phyloP scores from a whole-genome alignment of 1,139 yeast genomes.

The Diutina neorugosa region DNA sequence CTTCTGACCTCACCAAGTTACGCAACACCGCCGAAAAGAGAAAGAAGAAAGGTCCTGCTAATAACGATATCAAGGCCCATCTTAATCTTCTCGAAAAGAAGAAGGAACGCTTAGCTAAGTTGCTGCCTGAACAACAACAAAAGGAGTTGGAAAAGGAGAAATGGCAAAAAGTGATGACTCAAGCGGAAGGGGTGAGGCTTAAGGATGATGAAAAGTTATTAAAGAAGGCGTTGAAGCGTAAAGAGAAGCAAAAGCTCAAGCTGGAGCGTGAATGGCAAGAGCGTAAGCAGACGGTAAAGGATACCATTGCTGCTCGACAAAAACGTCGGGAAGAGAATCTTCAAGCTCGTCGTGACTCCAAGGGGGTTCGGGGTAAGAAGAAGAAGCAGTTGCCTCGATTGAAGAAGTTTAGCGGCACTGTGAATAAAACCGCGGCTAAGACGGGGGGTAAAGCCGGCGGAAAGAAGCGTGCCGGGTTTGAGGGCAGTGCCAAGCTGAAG shows the following conservation, averaged over 20 bases:
- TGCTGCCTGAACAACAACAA: constrained; percentile 54
- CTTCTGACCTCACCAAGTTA: constrained; percentile 57
- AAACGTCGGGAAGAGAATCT: constrained; percentile 87
- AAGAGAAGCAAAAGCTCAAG: constrained; percentile 67
- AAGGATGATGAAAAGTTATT: constrained; percentile 84
- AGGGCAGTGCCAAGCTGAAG: constrained; percentile 32
- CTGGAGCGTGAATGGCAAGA: constrained; percentile 84
- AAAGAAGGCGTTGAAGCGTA: constrained; percentile 74
- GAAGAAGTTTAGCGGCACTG: constrained; percentile 51
- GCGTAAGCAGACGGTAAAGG: constrained; percentile 66
- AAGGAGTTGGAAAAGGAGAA: constrained; percentile 57
- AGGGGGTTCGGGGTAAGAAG: constrained; percentile 58
- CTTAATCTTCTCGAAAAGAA: constrained; percentile 63
- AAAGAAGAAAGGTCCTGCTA: constrained; percentile 72
- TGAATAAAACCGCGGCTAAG: constrained; percentile 19
- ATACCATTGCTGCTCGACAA: constrained; percentile 59
- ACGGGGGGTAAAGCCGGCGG: constrained; percentile 8
- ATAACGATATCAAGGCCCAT: constrained; percentile 77
- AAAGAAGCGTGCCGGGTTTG: constrained; percentile 48
- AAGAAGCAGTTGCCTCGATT: constrained; percentile 38
- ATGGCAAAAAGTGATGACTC: constrained; percentile 78
- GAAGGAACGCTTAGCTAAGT: constrained; percentile 45
- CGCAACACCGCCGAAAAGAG: constrained; percentile 39
- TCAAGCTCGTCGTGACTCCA: constrained; percentile 68
- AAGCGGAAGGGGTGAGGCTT: constrained; percentile 80